phyloP scores from a whole-genome alignment of 371 early-diverging fungal species.

The Saksenaea vasiformis region DNA sequence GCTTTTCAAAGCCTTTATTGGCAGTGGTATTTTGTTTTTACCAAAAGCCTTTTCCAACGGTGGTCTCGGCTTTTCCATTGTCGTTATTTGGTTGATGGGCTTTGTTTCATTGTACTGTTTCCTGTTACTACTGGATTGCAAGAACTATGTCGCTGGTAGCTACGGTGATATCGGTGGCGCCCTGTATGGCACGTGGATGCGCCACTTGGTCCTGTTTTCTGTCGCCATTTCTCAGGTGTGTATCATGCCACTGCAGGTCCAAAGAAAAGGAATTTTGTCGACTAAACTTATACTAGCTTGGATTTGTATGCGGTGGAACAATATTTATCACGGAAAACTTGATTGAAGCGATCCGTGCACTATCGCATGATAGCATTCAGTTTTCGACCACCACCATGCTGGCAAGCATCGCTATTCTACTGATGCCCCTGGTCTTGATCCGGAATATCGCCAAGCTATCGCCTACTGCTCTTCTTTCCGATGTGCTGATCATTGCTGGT shows the following conservation, averaged over 20 bases:
- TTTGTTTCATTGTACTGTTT: slow-evolving; percentile 70
- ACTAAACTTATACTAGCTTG: slow-evolving; percentile 52
- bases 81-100: slow-evolving; percentile 64
- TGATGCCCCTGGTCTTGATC: slow-evolving; percentile 80
- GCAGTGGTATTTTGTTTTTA: slow-evolving; percentile 79
- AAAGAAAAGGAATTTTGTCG: background rate
- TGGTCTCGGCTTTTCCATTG: slow-evolving; percentile 71
- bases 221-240: slow-evolving; percentile 80
- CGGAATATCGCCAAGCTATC: slow-evolving; percentile 86
- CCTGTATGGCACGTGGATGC: slow-evolving; percentile 81
- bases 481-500: slow-evolving; percentile 84
- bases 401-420: slow-evolving; percentile 21
- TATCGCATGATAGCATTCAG: slow-evolving; percentile 56
- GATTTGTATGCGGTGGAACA: slow-evolving; percentile 88
- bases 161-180: slow-evolving; percentile 91
- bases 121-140: slow-evolving; percentile 68
- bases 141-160: slow-evolving; percentile 67
- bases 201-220: slow-evolving; percentile 74
- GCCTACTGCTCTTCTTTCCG: slow-evolving; percentile 83
- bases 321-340: slow-evolving; percentile 85
- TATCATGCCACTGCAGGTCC: slow-evolving; percentile 14
- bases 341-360: slow-evolving; percentile 64
- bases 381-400: slow-evolving; percentile 29
- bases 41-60: slow-evolving; percentile 84
- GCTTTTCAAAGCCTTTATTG: slow-evolving; percentile 76